These are phyloP conservation scores for Aspergillus sp. DNA, from an alignment of 2,329 filamentous ascomycete species.

Conservation along the genomic window DNA sequence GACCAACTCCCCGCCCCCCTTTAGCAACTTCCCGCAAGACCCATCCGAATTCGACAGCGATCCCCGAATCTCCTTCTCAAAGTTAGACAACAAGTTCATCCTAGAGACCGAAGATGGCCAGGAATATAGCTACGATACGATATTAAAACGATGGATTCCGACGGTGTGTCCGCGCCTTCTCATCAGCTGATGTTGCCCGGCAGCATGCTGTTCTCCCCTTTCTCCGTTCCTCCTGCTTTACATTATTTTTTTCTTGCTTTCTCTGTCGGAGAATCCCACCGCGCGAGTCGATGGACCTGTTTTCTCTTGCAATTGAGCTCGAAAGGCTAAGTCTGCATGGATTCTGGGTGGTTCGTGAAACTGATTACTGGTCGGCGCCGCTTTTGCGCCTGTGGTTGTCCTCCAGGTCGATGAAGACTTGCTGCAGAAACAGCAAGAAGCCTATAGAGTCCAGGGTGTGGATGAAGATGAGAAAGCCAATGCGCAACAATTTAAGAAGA, in stretches of 20 bases:
- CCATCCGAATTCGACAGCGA: conserved; percentile 74
- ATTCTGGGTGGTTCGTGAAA: conserved; percentile 34
- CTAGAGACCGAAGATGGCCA: conserved; percentile 82
- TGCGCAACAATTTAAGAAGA: conserved; percentile 55
- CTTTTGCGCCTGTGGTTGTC: conserved; percentile 35
- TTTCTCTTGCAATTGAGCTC: conserved; percentile 23
- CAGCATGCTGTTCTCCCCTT: conserved; percentile 21
- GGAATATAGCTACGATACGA: conserved; percentile 81
- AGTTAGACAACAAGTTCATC: conserved; percentile 77
- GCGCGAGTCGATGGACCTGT: conserved; percentile 11
- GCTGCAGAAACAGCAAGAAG: conserved; percentile 64
- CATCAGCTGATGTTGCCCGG: conserved; percentile 21
- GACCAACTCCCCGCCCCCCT: conserved; percentile 23
- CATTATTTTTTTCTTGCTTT: conserved; percentile 9
- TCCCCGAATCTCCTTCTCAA: conserved; percentile 85
- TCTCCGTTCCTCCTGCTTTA: conserved; percentile 4
- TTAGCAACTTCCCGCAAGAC: conserved; percentile 55
- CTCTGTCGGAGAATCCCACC: conserved; percentile 10
- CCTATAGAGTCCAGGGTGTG: conserved; percentile 64
- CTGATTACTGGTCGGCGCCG: conserved; percentile 39
- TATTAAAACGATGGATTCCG: conserved; percentile 75
- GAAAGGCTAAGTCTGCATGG: conserved; percentile 22
- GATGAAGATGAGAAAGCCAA: conserved; percentile 57
- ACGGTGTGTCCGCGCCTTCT: conserved; percentile 52
- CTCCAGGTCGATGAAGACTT: conserved; percentile 64